Conservation (phyloP, 305 asterid species). For the Fraxinus ornus region DNA sequence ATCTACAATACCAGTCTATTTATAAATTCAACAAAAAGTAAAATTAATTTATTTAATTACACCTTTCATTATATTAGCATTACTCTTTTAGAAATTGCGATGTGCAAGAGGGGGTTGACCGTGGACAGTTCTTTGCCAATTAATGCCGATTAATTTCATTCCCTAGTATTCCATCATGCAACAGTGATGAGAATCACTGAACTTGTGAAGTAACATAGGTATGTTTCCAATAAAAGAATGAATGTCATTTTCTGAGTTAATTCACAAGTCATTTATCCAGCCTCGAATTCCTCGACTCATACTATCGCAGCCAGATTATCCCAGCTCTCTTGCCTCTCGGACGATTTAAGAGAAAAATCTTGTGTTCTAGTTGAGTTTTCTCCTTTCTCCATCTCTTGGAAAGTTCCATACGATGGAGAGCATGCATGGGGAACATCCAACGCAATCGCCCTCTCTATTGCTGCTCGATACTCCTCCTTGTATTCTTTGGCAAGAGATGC, state of each 20-base stretch:
- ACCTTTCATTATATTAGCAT: no score
- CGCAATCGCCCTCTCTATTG: constrained; percentile 75
- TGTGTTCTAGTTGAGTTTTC: constrained; percentile 40
- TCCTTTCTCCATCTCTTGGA: constrained; percentile 49
- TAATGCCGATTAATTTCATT: background rate
- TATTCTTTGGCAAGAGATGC: constrained; percentile 69
- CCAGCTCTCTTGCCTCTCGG: constrained; percentile 26
- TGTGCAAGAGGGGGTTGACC: background rate
- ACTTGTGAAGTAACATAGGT: background rate
- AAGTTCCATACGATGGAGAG: constrained; percentile 85
- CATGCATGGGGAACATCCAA: constrained; percentile 74
- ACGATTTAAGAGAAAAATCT: constrained; percentile 20
- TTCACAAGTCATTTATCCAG: constrained; percentile 15
- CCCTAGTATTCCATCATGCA: background rate
- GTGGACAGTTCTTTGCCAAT: background rate
- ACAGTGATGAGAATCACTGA: background rate
- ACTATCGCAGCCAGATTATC: constrained; percentile 25
- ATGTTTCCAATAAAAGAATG: constrained; percentile 28
- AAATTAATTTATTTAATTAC: no score
- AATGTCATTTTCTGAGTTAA: constrained; percentile 18
- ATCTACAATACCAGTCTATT: no score
- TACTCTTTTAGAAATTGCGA: background rate
- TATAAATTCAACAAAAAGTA: no score
- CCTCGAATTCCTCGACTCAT: constrained; percentile 17
- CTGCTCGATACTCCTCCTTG: constrained; percentile 72